These are phyloP conservation scores for Syzygium malaccense DNA, from an alignment of 441 rosid species.

Conservation along the genomic window DNA sequence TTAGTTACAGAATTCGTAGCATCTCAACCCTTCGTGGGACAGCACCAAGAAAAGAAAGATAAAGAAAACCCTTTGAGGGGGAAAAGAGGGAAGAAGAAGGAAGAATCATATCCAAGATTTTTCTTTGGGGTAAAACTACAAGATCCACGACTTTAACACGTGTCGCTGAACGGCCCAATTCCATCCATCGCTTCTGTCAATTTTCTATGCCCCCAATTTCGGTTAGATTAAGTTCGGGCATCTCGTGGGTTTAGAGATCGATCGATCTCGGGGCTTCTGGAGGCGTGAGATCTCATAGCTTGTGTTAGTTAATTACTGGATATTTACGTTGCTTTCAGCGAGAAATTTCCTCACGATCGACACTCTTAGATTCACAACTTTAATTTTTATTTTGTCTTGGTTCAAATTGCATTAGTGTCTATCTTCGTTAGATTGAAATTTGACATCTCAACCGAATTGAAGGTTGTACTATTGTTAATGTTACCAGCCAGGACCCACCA, in stretches of 20 bases:
- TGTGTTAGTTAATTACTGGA: too few relatives aligned
- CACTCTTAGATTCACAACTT: too few relatives aligned
- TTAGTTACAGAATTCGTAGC: neutral
- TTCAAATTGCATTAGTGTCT: neutral
- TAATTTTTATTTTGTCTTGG: neutral
- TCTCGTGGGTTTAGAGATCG: neutral
- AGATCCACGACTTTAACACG: neutral
- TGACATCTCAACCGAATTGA: neutral
- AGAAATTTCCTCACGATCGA: too few relatives aligned
- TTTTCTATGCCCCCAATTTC: neutral
- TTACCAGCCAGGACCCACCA: neutral
- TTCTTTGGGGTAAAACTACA: neutral
- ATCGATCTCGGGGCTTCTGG: neutral
- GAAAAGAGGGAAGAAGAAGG: neutral
- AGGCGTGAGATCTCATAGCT: too few relatives aligned
- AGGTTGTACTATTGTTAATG: neutral
- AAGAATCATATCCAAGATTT: neutral
- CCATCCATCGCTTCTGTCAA: neutral
- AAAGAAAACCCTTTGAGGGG: neutral
- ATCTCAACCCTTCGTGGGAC: neutral
- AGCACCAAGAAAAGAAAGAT: rapidly evolving
- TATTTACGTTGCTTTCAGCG: neutral
- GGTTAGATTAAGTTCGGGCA: too few relatives aligned
- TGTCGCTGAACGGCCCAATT: neutral
- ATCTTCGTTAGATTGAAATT: neutral